A percentile compares a stretch with the other conserved stretches of the same genome.
Evolutionary conservation across 2,329 filamentous ascomycete genomes (phyloP).

Genomic region (Myriangium duriaei): DNA sequence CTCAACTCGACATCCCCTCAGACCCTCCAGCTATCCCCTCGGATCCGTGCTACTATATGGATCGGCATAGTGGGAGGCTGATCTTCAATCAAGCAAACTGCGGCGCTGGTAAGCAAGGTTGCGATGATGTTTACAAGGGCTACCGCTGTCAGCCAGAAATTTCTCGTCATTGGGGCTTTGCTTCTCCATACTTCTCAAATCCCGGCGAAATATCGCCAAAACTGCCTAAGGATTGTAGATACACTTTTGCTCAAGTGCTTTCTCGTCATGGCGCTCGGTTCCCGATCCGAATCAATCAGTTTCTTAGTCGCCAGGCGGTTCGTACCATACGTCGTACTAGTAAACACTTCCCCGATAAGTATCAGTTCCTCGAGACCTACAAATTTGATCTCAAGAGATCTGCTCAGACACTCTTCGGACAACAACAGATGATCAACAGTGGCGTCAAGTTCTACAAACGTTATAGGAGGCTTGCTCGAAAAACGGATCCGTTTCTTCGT

Average conservation of each 20-base stretch:
- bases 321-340: conserved; percentile 49
- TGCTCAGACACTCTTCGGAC: conserved; percentile 54
- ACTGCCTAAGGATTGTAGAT: conserved; percentile 53
- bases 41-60: too few species aligned
- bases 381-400: conserved; percentile 59
- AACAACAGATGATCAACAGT: conserved; percentile 59
- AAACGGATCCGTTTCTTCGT: conserved; percentile 56
- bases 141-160: conserved; percentile 51
- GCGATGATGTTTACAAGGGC: conserved; percentile 26
- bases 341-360: conserved; percentile 46
- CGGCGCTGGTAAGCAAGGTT: not conserved
- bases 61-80: too few species aligned
- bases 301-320: conserved; percentile 51
- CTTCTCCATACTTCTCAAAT: conserved; percentile 72
- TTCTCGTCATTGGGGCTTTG: conserved; percentile 70
- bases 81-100: not conserved
- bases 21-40: too few species aligned
- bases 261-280: conserved; percentile 77
- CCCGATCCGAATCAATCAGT: conserved; percentile 57
- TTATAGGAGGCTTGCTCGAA: conserved; percentile 50
- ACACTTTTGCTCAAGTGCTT: conserved; percentile 70
- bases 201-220: conserved; percentile 49
- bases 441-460: conserved; percentile 64
- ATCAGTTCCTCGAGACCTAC: conserved; percentile 60
- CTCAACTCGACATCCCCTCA: too few species aligned